Evolutionary conservation across 2,329 filamentous ascomycete species (phyloP).

Genomic region (Neopestalotiopsis clavispora): DNA sequence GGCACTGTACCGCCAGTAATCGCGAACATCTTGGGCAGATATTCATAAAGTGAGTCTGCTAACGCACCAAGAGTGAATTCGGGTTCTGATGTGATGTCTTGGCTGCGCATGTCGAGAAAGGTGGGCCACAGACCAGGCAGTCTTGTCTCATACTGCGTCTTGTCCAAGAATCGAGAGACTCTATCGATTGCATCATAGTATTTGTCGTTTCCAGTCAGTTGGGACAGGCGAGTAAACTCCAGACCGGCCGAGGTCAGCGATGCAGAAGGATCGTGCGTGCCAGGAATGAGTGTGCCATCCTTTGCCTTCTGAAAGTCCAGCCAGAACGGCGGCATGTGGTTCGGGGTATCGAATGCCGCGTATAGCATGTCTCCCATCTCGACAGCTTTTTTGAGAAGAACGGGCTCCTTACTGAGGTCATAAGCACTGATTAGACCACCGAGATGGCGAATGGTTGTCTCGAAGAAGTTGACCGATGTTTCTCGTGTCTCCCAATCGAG

Average conservation of each 20-base stretch:
- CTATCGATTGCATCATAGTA: slow-evolving; percentile 79
- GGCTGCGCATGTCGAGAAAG: slow-evolving; percentile 62
- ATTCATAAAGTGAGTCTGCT: slow-evolving; percentile 64
- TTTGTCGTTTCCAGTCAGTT: slow-evolving; percentile 70
- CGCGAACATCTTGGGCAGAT: slow-evolving; percentile 65
- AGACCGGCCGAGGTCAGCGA: slow-evolving; percentile 65
- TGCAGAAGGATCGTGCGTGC: slow-evolving; percentile 41
- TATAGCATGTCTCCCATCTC: slow-evolving; percentile 55
- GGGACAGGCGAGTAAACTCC: slow-evolving; percentile 73
- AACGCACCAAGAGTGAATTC: slow-evolving; percentile 59
- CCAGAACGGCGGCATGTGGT: slow-evolving; percentile 58
- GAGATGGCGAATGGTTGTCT: slow-evolving; percentile 52
- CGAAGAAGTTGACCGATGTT: slow-evolving; percentile 47
- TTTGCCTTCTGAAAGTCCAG: slow-evolving; percentile 53
- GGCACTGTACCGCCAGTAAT: slow-evolving; percentile 68
- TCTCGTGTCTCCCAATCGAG: slow-evolving; percentile 54
- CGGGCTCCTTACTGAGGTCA: slow-evolving; percentile 47
- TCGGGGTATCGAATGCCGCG: slow-evolving; percentile 53
- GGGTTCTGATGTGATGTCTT: slow-evolving; percentile 42
- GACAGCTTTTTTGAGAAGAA: slow-evolving; percentile 47
- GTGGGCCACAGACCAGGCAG: slow-evolving; percentile 80
- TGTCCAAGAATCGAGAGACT: slow-evolving; percentile 71
- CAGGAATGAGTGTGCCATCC: slow-evolving; percentile 38
- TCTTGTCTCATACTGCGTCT: slow-evolving; percentile 69
- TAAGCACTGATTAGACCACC: slow-evolving; percentile 51